Evolutionary conservation across 2,329 filamentous ascomycete species (phyloP), one percentile per base, ranked within the genome.

Genomic region (Colletotrichum spinosum): DNA sequence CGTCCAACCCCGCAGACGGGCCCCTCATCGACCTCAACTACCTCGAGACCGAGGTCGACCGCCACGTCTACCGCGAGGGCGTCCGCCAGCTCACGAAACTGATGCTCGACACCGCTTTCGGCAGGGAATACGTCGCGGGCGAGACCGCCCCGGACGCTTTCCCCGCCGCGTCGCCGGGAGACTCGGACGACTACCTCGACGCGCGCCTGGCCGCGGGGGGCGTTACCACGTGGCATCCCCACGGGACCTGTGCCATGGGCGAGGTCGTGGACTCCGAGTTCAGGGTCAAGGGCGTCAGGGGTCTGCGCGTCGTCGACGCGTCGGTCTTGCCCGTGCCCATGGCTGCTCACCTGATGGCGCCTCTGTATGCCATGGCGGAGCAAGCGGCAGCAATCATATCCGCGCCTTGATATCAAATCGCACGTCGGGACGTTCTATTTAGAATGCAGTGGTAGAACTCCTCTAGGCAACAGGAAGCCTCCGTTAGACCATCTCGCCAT

Each of bases 341-440:
- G 10, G 85, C 85, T 5, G 81, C 80, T 3, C 87, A 84, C 70
- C 80, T 83, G 37, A 79, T 81, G 7, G 72, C 83, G 1, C 80
- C 85, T 0, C 81, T 82, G 1, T 87, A 86, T 70, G 86, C 88
- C 72, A 76, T 87, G 38, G 81, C 80, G 8, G 86, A 89, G 75
- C 88, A 88, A 75, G 86, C 86, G 2, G 84, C 85, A 3, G 86
- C 86, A 72, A 82, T 83, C 17, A 88, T 88, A 8, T 50, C 51
- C 9, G 51, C 17, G 37, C 17, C 15, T 49, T 17, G 44, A 46
- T 15, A 7, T 17, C 25, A 5, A 25, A 25, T 25, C 25, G 25
- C 25, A 25, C 25, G 25, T 25, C 25, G 4, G 25, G 25, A 5
- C 1, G 25, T 25, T 25, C 25, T 25, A 1, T 25, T 1, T 5